phyloP scores from a whole-genome alignment of 225 moss, liverwort and hornwort species.

The Takakia lepidozioides region DNA sequence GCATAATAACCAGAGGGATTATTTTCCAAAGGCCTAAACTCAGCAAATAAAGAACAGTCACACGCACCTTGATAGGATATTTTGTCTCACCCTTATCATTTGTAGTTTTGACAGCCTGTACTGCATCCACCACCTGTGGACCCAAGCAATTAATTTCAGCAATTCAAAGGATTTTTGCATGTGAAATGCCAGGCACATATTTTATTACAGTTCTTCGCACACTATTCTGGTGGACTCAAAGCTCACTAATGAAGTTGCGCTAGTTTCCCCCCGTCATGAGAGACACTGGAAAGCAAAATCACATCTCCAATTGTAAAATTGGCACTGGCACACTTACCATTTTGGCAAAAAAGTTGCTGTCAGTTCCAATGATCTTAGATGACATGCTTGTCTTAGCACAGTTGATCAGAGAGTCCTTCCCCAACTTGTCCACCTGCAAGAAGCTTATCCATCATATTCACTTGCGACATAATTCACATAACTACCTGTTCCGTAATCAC shows the following conservation, averaged over 20 bases:
- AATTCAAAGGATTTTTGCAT: neutral
- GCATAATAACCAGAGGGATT: neutral
- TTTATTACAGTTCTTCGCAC: too few relatives aligned
- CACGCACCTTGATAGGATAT: slow-evolving; percentile 70
- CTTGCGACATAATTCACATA: too few relatives aligned
- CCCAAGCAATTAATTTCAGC: too few relatives aligned
- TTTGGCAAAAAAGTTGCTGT: slow-evolving; percentile 80
- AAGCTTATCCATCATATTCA: too few relatives aligned
- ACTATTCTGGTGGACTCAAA: too few relatives aligned
- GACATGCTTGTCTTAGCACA: slow-evolving; percentile 94
- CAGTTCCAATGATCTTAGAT: slow-evolving; percentile 87
- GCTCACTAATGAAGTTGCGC: too few relatives aligned
- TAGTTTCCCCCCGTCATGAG: too few relatives aligned
- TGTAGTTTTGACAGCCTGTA: slow-evolving; percentile 63
- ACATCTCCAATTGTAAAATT: too few relatives aligned
- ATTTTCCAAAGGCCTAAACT: neutral
- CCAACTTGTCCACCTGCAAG: slow-evolving; percentile 82
- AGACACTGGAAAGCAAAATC: too few relatives aligned
- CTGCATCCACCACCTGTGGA: slow-evolving; percentile 68
- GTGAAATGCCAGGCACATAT: neutral
- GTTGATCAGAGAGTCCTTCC: slow-evolving; percentile 73
- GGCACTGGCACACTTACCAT: slow-evolving; percentile 66
- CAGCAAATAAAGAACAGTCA: neutral
- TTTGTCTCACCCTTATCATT: slow-evolving; percentile 73
- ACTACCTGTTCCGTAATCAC: too few relatives aligned